Conservation (phyloP, 139 green algal genomes). For the Ettlia oleoabundans region DNA sequence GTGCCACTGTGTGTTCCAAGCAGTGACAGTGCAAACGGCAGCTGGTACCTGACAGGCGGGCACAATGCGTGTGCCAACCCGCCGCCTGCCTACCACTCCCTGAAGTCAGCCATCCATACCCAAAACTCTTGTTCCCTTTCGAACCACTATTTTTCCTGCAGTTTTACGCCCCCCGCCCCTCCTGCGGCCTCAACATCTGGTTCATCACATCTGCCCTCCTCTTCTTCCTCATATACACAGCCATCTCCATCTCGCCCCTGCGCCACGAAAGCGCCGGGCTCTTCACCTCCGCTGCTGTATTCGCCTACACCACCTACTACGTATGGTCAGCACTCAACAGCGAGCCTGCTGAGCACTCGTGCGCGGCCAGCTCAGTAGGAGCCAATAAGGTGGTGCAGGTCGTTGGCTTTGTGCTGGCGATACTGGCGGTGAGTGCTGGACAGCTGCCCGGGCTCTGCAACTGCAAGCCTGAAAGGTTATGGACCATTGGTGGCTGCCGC, state of each 20-base stretch:
- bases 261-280: conserved; percentile 66
- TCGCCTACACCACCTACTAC: conserved; percentile 75
- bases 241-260: conserved; percentile 69
- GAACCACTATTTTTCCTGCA: conserved; percentile 13
- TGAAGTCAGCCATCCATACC: too few species aligned
- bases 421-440: conserved; percentile 19
- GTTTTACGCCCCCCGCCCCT: conserved; percentile 65
- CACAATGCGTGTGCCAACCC: too few species aligned
- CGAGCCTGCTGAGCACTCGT: neutral
- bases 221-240: conserved; percentile 60
- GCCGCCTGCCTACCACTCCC: too few species aligned
- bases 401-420: conserved; percentile 50
- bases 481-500: too few species aligned
- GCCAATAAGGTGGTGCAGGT: conserved; percentile 43
- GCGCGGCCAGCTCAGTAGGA: neutral
- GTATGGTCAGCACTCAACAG: conserved; percentile 72
- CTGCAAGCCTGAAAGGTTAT: too few species aligned
- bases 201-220: conserved; percentile 84
- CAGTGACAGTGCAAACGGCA: too few species aligned
- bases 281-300: conserved; percentile 68
- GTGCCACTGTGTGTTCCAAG: neutral
- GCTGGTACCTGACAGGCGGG: too few species aligned
- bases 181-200: conserved; percentile 83
- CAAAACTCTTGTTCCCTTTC: neutral
- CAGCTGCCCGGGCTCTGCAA: too few species aligned